These are phyloP conservation scores for Bothriochloa decipiens DNA, from an alignment of 176 grass and related monocot genomes.

Conservation along the genomic window DNA sequence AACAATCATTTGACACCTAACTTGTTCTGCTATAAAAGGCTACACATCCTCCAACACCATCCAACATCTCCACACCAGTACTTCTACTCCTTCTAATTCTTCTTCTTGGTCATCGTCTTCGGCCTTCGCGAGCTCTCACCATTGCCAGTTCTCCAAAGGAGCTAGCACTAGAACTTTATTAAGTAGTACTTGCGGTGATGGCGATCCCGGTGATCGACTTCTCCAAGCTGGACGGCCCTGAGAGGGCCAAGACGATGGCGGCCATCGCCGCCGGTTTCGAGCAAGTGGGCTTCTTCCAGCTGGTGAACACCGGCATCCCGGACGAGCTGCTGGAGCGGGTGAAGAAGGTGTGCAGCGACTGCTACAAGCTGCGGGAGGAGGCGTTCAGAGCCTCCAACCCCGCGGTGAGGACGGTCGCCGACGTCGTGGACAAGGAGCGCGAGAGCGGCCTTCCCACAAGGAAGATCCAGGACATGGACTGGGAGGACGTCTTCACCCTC, in stretches of 20 bases:
- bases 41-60: too few species aligned
- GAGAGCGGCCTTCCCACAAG: constrained; percentile 23
- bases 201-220: constrained; percentile 86
- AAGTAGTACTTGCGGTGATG: constrained; percentile 29
- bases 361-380: constrained; percentile 71
- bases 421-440: constrained; percentile 37
- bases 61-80: too few species aligned
- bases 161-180: neutral
- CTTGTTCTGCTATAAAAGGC: too few species aligned
- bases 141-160: constrained; percentile 9
- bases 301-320: constrained; percentile 87
- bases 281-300: constrained; percentile 91
- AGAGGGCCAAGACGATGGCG: constrained; percentile 55
- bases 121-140: neutral
- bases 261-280: constrained; percentile 71
- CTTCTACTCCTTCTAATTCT: too few species aligned
- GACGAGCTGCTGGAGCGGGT: constrained; percentile 78
- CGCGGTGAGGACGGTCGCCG: constrained; percentile 41
- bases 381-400: constrained; percentile 60
- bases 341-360: constrained; percentile 80
- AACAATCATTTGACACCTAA: too few species aligned
- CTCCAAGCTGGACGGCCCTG: constrained; percentile 66
- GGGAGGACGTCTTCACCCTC: constrained; percentile 84
- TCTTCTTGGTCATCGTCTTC: too few species aligned
- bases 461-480: constrained; percentile 60